These are phyloP conservation scores for Carallia brachiata DNA, from an alignment of 345 rosid species.

Conservation along the genomic window DNA sequence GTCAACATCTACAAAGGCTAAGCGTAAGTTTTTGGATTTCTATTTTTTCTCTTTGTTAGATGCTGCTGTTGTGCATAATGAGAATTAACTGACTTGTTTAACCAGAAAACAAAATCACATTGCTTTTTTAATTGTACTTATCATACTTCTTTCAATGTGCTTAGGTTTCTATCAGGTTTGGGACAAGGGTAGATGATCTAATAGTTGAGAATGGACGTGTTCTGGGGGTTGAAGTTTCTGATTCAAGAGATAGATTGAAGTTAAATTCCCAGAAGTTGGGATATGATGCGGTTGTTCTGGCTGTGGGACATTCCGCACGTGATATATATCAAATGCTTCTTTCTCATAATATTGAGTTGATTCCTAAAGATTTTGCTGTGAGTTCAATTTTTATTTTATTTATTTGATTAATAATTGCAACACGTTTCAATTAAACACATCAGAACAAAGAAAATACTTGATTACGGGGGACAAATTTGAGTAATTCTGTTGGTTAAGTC, in stretches of 20 bases:
- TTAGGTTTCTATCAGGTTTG: constrained; percentile 77
- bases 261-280: constrained; percentile 37
- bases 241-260: constrained; percentile 42
- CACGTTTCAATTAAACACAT: neutral
- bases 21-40: constrained; percentile 53
- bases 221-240: constrained; percentile 68
- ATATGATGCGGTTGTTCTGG: constrained; percentile 79
- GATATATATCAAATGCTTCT: constrained; percentile 88
- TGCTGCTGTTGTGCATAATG: too few relatives aligned
- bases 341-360: constrained; percentile 69
- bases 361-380: constrained; percentile 89
- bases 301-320: constrained; percentile 98
- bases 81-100: neutral
- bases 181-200: constrained; percentile 84
- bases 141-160: constrained; percentile 12
- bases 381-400: constrained; percentile 29
- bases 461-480: neutral
- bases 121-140: constrained; percentile 9
- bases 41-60: neutral
- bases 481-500: too few relatives aligned
- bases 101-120: neutral
- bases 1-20: constrained; percentile 66
- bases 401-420: neutral
- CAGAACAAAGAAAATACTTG: neutral
- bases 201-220: constrained; percentile 57